Evolutionary conservation across 2,329 filamentous ascomycete genomes (phyloP).

Genomic region (Penicillium sp.): DNA sequence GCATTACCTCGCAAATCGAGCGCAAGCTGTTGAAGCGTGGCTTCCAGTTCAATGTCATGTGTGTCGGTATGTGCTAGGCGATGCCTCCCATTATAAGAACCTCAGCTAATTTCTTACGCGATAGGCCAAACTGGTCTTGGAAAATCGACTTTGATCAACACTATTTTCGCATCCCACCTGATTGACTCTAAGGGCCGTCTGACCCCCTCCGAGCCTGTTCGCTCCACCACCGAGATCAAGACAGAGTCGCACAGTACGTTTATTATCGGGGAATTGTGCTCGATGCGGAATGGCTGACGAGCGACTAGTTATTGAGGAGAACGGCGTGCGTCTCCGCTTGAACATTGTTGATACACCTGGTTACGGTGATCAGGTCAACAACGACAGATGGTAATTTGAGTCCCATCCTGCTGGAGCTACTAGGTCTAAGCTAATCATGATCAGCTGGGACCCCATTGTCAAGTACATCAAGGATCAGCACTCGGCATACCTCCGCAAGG

Average conservation of each 20-base stretch:
- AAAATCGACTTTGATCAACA: constrained; percentile 99
- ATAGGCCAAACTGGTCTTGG: constrained; percentile 95
- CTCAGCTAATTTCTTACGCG: constrained; percentile 12
- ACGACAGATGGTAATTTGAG: constrained; percentile 75
- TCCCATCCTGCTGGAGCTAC: not conserved
- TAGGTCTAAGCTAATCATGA: constrained; percentile 22
- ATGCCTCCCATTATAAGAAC: not conserved
- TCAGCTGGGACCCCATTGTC: constrained; percentile 95
- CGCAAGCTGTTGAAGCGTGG: constrained; percentile 99
- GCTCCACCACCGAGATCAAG: constrained; percentile 96
- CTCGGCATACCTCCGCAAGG: constrained; percentile 97
- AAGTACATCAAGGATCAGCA: constrained; percentile 99
- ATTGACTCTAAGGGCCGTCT: constrained; percentile 98
- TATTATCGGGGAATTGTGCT: not conserved
- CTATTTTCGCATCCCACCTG: constrained; percentile 98
- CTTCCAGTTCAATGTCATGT: constrained; percentile 99
- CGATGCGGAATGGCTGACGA: constrained; percentile 19
- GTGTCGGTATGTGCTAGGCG: constrained; percentile 74
- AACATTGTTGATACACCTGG: constrained; percentile 99
- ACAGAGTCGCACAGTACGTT: constrained; percentile 79
- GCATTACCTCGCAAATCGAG: constrained; percentile 99
- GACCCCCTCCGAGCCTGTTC: constrained; percentile 86
- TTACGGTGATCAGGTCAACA: constrained; percentile 98
- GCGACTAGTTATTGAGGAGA: constrained; percentile 83
- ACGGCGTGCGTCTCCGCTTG: constrained; percentile 91